A percentile compares a stretch with the other conserved stretches of the same genome.
Conservation (phyloP, 2,329 filamentous ascomycete genomes). For the Ophiocordyceps camponoti-floridani region DNA sequence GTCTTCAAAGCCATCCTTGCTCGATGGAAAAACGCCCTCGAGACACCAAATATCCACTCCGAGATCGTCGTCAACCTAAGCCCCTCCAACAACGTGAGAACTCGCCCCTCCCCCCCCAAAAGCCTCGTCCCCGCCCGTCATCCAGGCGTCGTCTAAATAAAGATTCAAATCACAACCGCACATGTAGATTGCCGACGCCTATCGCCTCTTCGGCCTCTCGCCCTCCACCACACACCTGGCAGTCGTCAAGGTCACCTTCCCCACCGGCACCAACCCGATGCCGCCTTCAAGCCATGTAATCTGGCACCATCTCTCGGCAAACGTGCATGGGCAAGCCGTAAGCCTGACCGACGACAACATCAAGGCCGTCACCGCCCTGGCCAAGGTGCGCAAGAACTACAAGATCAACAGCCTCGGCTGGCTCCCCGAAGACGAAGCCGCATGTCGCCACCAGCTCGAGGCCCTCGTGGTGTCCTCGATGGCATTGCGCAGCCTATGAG, state of each 20-base stretch:
- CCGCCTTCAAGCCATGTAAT: constrained; percentile 25
- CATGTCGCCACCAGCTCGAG: constrained; percentile 40
- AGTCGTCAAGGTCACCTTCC: constrained; percentile 57
- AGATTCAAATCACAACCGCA: too few relatives aligned
- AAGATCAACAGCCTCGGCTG: constrained; percentile 51
- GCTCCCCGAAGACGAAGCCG: constrained; percentile 23
- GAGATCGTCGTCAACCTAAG: constrained; percentile 72
- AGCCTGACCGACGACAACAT: constrained; percentile 48
- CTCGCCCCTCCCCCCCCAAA: background rate
- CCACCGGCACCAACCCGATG: constrained; percentile 23
- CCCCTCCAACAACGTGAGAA: constrained; percentile 58
- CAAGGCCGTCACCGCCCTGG: constrained; percentile 39
- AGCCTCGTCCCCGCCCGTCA: too few relatives aligned
- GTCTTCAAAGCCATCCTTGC: constrained; percentile 61
- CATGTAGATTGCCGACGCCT: constrained; percentile 77
- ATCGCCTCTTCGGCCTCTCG: constrained; percentile 70
- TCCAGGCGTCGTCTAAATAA: too few relatives aligned
- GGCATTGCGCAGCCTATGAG: constrained; percentile 32
- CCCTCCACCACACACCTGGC: constrained; percentile 56
- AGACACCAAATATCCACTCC: constrained; percentile 73
- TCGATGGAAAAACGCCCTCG: constrained; percentile 40
- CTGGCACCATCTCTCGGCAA: constrained; percentile 37
- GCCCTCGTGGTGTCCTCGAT: constrained; percentile 56
- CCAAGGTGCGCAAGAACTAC: constrained; percentile 67
- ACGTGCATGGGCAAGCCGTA: constrained; percentile 42